Base-by-base conservation (phyloP, 1,139 yeast genomes). In the Blastobotrys ciferrii region DNA sequence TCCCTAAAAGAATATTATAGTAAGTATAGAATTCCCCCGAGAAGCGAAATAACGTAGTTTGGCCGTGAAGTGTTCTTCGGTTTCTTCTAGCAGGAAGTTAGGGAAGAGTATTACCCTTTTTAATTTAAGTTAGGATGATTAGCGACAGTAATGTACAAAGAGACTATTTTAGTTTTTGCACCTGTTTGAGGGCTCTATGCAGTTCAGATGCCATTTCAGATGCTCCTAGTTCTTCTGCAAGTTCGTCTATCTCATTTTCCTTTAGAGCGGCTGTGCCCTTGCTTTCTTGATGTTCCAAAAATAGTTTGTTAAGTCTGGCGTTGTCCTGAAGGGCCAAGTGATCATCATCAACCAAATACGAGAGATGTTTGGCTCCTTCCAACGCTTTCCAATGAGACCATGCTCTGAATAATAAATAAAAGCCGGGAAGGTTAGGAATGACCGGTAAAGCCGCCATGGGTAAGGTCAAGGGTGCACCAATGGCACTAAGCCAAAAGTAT, bases 401-500 rank as follows among this genome's bases (percentile, higher is more conserved):
- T 15, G 86, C 75, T 55, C 98, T 75, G 66, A 85, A 92, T 4
- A 86, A 74, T 41, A 91, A 67, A 62, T 89, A 92, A 59, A 92
- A 84, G 0, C 97, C 97, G 0, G 98, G 98, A n/a, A 92, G 78
- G 58, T 92, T 92, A 15, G 98, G 98, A 1, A 91, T 65, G n/a
- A 91, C 74, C 0, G 98, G 98, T 0, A 92, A 62, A 42, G 89
- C 62, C 0, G 88, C 89, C 47, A 89, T 67, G 1, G 98, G 98
- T 5, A 88, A 62, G 0, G 95, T 81, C 41, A 91, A 56, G 1
- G 98, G 98, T 2, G 92, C 68, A 1, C 83, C 82, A 28, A 84
- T 57, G 0, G 79, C 76, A 58, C 87, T 81, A 37, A 72, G 57
- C 14, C 74, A 42, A 56, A 77, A 66, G 51, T 70, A 71, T 52